phyloP scores from a whole-genome alignment of 2,329 filamentous ascomycete genomes.

The Penicillium vulpinum region DNA sequence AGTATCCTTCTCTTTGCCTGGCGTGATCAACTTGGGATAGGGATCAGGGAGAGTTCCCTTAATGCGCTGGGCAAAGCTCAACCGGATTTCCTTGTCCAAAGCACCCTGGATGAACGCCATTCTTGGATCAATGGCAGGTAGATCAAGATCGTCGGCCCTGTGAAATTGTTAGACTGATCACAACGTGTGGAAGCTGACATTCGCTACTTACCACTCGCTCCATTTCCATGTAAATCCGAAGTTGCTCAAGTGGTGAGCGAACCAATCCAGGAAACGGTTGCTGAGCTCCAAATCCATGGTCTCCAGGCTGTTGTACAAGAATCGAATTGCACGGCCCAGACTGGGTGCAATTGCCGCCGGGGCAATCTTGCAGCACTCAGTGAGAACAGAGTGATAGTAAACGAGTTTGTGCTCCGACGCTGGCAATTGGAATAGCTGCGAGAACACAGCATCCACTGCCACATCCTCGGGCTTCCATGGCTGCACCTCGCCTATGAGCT shows the following conservation, averaged over 20 bases:
- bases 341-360: constrained; percentile 95
- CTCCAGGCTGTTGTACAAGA: constrained; percentile 78
- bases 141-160: constrained; percentile 75
- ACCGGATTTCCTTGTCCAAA: constrained; percentile 91
- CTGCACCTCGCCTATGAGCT: constrained; percentile 61
- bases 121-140: constrained; percentile 76
- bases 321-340: constrained; percentile 87
- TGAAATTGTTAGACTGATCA: constrained; percentile 17
- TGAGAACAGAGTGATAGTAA: constrained; percentile 94
- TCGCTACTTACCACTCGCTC: constrained; percentile 75
- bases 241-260: constrained; percentile 95
- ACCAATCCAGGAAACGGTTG: constrained; percentile 94
- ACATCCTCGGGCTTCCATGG: constrained; percentile 99
- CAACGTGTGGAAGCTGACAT: not conserved
- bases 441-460: constrained; percentile 95
- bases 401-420: constrained; percentile 88
- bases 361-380: constrained; percentile 92
- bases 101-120: constrained; percentile 92
- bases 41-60: constrained; percentile 85
- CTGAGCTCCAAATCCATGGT: constrained; percentile 82
- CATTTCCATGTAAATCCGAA: constrained; percentile 99
- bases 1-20: constrained; percentile 91
- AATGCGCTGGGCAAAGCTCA: constrained; percentile 95
- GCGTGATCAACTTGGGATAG: constrained; percentile 77
- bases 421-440: constrained; percentile 86